Percentiles rank a stretch among this genome's conserved stretches.
phyloP scores from a whole-genome alignment of 768 basidiomycete species.

The Hericium rajendrae region DNA sequence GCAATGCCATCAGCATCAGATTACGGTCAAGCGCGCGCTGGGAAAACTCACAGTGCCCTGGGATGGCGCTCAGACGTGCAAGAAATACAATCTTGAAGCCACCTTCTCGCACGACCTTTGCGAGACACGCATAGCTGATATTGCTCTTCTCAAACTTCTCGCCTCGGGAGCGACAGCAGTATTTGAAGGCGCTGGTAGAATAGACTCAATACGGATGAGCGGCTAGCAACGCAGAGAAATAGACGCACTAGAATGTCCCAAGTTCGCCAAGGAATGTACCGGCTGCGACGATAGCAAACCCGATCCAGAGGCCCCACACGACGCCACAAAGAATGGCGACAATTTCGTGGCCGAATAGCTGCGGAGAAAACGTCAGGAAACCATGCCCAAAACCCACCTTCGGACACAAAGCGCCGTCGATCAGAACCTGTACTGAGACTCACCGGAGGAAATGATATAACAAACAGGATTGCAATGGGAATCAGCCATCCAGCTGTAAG shows the following conservation, averaged over 20 bases:
- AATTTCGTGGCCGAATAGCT: slow-evolving; percentile 91
- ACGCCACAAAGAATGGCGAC: slow-evolving; percentile 81
- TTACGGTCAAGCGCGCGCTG: background rate
- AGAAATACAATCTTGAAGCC: slow-evolving; percentile 80
- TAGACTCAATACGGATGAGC: background rate
- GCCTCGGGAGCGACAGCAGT: slow-evolving; percentile 63
- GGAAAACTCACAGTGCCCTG: slow-evolving; percentile 64
- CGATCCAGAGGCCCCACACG: slow-evolving; percentile 83
- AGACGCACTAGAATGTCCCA: slow-evolving; percentile 74
- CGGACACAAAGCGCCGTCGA: background rate
- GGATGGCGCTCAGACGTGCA: slow-evolving; percentile 73
- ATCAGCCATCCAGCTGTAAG: slow-evolving; percentile 59
- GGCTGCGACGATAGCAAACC: slow-evolving; percentile 78
- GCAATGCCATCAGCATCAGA: background rate
- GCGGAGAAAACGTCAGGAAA: slow-evolving; percentile 2
- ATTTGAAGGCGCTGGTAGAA: slow-evolving; percentile 64
- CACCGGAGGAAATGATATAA: slow-evolving; percentile 82
- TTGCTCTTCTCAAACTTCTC: slow-evolving; percentile 48
- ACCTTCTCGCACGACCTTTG: slow-evolving; percentile 66
- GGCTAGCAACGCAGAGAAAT: background rate
- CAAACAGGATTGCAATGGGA: slow-evolving; percentile 72
- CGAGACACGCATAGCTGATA: slow-evolving; percentile 38
- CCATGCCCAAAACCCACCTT: background rate
- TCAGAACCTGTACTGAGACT: slow-evolving; percentile 11
- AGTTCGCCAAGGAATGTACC: slow-evolving; percentile 82